Evolutionary conservation across 139 green algal genomes (phyloP).

Genomic region (Ostreobium quekettii): DNA sequence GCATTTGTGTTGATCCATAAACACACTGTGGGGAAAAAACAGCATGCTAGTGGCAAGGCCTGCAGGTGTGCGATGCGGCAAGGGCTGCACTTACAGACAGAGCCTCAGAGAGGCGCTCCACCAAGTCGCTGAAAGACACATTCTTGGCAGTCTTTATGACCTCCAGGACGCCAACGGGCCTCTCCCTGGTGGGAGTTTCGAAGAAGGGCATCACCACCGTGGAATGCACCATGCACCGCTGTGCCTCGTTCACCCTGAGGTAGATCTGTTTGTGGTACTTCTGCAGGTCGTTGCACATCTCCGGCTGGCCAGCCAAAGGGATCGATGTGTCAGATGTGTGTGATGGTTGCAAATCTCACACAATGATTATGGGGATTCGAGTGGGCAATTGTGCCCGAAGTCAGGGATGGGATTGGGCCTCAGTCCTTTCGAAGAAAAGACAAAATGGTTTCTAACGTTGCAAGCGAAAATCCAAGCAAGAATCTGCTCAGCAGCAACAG

Average conservation of each 20-base stretch:
- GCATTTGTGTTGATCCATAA: not conserved
- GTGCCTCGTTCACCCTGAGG: constrained; percentile 62
- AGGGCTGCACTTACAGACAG: not conserved
- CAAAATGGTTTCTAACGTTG: too few relatives aligned
- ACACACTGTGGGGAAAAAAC: not conserved
- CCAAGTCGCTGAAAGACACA: constrained; percentile 41
- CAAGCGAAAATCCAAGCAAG: too few relatives aligned
- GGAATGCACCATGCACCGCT: constrained; percentile 66
- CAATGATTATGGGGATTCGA: not conserved
- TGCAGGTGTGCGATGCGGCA: not conserved
- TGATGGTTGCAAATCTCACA: not conserved
- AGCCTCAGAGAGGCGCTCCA: not conserved
- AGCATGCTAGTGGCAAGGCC: not conserved
- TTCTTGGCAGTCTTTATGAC: constrained; percentile 57
- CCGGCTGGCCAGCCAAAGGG: constrained; percentile 43
- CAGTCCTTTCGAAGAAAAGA: too few relatives aligned
- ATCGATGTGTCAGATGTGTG: not conserved
- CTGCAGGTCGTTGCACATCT: constrained; percentile 71
- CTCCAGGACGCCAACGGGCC: constrained; percentile 64
- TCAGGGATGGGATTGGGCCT: not conserved
- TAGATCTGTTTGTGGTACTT: constrained; percentile 71
- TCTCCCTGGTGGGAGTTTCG: constrained; percentile 17
- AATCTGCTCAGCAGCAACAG: too few relatives aligned
- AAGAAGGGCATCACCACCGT: constrained; percentile 64
- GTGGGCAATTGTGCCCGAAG: too few relatives aligned